Conservation (phyloP, 2,329 filamentous ascomycete genomes). For the Diplodia mutila region DNA sequence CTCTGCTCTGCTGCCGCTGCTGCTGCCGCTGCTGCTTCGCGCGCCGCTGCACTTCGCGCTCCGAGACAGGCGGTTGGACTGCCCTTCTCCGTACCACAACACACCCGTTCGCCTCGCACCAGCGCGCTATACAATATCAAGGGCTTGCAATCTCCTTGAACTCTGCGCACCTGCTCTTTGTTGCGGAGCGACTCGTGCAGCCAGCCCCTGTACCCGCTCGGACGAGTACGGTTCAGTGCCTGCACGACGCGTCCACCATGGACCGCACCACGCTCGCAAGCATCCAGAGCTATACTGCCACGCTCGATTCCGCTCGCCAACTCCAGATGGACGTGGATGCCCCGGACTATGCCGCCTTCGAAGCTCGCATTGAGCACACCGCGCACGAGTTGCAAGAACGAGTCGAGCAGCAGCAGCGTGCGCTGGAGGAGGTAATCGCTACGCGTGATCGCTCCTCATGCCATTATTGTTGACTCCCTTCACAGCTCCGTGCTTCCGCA, state of each 20-base stretch:
- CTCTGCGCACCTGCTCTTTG: background rate
- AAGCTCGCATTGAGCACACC: constrained; percentile 66
- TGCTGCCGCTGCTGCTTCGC: background rate
- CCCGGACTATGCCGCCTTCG: constrained; percentile 43
- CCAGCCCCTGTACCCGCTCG: background rate
- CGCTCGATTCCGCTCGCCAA: constrained; percentile 33
- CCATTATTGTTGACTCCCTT: constrained; percentile 29
- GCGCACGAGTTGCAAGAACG: constrained; percentile 66
- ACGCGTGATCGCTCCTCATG: background rate
- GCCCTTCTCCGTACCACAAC: no score
- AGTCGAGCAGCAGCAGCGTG: constrained; percentile 52
- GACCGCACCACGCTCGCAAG: constrained; percentile 25
- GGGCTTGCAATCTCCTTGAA: constrained; percentile 10
- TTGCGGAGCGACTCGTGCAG: constrained; percentile 5
- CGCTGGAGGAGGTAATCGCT: constrained; percentile 49
- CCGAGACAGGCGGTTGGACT: no score
- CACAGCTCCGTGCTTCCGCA: constrained; percentile 49
- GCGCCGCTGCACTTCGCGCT: background rate
- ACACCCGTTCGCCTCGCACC: background rate
- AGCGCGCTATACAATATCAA: background rate
- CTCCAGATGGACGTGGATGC: constrained; percentile 43
- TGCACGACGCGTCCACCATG: background rate
- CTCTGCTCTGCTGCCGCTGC: no score
- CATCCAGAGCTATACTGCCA: constrained; percentile 38
- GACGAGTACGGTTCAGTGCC: constrained; percentile 1